These are phyloP conservation scores for Scleromitrula shiraiana DNA, from an alignment of 2,329 filamentous ascomycete genomes.

Conservation along the genomic window DNA sequence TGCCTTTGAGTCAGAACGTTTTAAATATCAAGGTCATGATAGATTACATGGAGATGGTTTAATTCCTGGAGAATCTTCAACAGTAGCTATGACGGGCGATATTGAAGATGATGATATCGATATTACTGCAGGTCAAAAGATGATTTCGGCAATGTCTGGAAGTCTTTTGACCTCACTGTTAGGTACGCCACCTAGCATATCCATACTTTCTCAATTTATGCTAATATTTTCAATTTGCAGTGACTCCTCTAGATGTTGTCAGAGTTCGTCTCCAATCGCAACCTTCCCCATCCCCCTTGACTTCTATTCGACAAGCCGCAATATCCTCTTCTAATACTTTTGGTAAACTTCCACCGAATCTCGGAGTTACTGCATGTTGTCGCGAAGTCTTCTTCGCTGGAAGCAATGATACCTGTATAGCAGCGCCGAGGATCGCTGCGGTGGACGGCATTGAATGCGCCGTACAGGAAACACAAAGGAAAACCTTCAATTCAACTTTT, in stretches of 20 bases:
- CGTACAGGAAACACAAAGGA: constrained; percentile 76
- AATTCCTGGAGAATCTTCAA: constrained; percentile 21
- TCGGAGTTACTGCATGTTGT: constrained; percentile 91
- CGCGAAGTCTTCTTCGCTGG: constrained; percentile 96
- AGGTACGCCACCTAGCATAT: constrained; percentile 43
- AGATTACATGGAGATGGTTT: constrained; percentile 24
- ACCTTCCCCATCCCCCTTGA: constrained; percentile 41
- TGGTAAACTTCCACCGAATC: constrained; percentile 66
- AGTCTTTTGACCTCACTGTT: constrained; percentile 84
- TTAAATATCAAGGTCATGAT: constrained; percentile 20
- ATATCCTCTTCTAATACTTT: constrained; percentile 45
- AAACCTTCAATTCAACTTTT: constrained; percentile 80
- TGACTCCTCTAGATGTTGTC: constrained; percentile 93
- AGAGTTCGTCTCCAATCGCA: constrained; percentile 92
- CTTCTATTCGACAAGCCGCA: constrained; percentile 46
- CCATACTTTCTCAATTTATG: neutral
- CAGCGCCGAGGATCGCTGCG: constrained; percentile 23
- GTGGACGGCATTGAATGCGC: constrained; percentile 53
- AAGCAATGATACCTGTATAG: constrained; percentile 54
- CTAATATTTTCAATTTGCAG: constrained; percentile 36
- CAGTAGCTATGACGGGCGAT: constrained; percentile 25
- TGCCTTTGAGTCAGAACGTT: constrained; percentile 10
- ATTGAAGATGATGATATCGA: constrained; percentile 42
- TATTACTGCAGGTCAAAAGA: constrained; percentile 80
- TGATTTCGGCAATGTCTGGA: constrained; percentile 87